Base-by-base conservation (phyloP, 495 filamentous ascomycete genomes). In the Terfezia claveryi region DNA sequence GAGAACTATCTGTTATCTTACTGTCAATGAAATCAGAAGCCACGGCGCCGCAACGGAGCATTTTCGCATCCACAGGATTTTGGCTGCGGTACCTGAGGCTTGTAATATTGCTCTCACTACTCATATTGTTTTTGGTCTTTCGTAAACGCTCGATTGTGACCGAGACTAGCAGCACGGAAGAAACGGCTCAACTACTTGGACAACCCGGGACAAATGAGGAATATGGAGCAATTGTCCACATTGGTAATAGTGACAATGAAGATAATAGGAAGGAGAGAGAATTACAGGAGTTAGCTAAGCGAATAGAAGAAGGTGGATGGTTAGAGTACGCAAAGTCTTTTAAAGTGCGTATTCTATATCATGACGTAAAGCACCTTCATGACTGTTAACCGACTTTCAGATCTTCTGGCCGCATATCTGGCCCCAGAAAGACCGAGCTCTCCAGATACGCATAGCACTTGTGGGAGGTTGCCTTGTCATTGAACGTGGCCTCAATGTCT, bases 371-470 rank as follows among this genome's bases (percentile, higher is more conserved):
- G 7, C 20, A 14, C 11, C 51, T 23, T 38, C 55, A 61, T 23
- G 62, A 49, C 16, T 37, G 50, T 4, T 44, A 37, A n/a, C 0
- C 41, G 1, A 32, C 27, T 32, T n/a, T 32, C 58, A 76, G 71
- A 69, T 81, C 37, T 78, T 84, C 63, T 70, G 81, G 49, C 79
- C 78, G 8, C 77, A 79, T 60, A 68, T 84, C 23, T 81, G 79
- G 78, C 80, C 81, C 1, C 67, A 74, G 49, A 74, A 75, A 51
- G 70, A 73, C 55, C 72, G 65, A 37, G 57, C 61, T 10, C 69
- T 83, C 20, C 80, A 83, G 57, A 54, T 79, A 14, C 70, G 72
- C 17, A 71, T 77, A 51, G 59, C 74, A 10, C 68, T 79, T 14
- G 74, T 82, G 36, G 77, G 72, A 2, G 20, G 78, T 10, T 84